Evolutionary conservation across 2,329 filamentous ascomycete species (phyloP).

Genomic region (Fusarium mangiferae): DNA sequence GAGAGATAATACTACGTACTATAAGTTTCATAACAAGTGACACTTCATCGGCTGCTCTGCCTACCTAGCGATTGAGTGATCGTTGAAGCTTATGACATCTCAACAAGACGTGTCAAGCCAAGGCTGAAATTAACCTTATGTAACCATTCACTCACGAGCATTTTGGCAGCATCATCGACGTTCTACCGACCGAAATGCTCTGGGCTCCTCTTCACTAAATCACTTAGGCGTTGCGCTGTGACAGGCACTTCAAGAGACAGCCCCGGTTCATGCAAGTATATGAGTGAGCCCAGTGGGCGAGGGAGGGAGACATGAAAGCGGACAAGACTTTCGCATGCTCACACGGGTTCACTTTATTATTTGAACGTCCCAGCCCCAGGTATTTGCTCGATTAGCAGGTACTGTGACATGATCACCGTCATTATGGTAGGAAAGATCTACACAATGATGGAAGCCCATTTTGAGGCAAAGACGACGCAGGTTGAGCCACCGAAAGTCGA

Average conservation of each 20-base stretch:
- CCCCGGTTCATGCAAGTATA: not conserved
- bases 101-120: too few relatives aligned
- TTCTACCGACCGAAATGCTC: not conserved
- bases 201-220: not conserved
- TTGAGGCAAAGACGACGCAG: not conserved
- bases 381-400: too few relatives aligned
- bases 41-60: not conserved
- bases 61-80: not conserved
- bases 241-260: not conserved
- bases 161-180: too few relatives aligned
- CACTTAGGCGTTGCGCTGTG: accelerated
- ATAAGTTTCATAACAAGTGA: too few relatives aligned
- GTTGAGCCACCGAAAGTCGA: not conserved
- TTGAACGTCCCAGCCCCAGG: too few relatives aligned
- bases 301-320: accelerated
- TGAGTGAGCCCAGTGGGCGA: not conserved
- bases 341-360: accelerated
- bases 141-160: not conserved
- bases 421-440: not conserved
- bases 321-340: not conserved
- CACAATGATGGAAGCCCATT: not conserved
- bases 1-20: too few relatives aligned
- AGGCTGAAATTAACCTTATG: too few relatives aligned
- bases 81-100: too few relatives aligned
- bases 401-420: accelerated